A percentile compares a stretch with the other conserved stretches of the same genome.
phyloP scores from a whole-genome alignment of 164 flowering plant genomes.

The Malania oleifera region DNA sequence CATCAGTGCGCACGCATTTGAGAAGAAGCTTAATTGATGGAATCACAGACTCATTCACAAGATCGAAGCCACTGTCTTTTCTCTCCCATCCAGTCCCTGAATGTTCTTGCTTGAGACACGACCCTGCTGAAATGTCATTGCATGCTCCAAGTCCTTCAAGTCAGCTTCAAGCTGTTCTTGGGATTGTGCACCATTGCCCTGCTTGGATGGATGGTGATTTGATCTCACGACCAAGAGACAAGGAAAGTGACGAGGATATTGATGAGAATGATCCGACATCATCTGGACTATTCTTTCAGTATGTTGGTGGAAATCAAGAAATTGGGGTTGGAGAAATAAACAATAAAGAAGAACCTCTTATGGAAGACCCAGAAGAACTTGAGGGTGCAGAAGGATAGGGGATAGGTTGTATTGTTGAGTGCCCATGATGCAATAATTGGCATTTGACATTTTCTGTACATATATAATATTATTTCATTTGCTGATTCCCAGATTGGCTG shows the following conservation, averaged over 20 bases:
- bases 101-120: constrained; percentile 58
- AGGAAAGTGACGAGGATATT: constrained; percentile 65
- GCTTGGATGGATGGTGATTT: constrained; percentile 54
- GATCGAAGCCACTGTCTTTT: constrained; percentile 57
- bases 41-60: constrained; percentile 39
- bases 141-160: constrained; percentile 30
- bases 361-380: constrained; percentile 90
- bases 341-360: constrained; percentile 60
- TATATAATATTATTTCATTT: too few species aligned
- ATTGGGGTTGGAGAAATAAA: constrained; percentile 38
- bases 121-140: constrained; percentile 12
- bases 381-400: constrained; percentile 63
- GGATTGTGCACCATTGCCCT: constrained; percentile 53
- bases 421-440: too few species aligned
- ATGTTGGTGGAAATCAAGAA: constrained; percentile 27
- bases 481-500: too few species aligned
- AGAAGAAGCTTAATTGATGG: constrained; percentile 55
- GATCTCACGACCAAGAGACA: constrained; percentile 26
- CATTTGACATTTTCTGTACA: too few species aligned
- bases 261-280: constrained; percentile 57
- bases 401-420: too few species aligned
- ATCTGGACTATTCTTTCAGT: constrained; percentile 46
- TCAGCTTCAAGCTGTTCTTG: constrained; percentile 30
- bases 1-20: constrained; percentile 58
- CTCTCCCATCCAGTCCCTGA: constrained; percentile 89